Conservation (phyloP, 140 eudicot species). For the Stevia rebaudiana region DNA sequence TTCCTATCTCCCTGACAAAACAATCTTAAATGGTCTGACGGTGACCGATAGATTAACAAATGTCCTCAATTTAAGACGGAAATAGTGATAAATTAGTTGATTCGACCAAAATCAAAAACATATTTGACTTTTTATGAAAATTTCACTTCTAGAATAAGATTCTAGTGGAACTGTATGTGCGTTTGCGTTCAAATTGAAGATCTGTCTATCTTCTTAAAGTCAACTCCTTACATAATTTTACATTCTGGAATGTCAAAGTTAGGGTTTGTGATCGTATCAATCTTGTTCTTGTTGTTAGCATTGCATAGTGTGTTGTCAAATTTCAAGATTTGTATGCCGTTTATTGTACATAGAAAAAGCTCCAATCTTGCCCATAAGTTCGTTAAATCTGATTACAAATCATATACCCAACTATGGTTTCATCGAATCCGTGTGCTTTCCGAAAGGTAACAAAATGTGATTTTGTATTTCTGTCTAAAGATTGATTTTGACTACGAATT, state of each 20-base stretch:
- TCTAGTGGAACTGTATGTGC: constrained; percentile 2
- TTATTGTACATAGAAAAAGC: constrained; percentile 24
- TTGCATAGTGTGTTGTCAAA: constrained; percentile 31
- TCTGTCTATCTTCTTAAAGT: not conserved
- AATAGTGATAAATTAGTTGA: not conserved
- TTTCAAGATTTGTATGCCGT: constrained; percentile 23
- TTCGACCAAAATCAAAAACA: constrained; percentile 9
- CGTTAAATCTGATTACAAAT: constrained; percentile 20
- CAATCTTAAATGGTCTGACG: constrained; percentile 13
- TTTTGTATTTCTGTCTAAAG: constrained; percentile 6
- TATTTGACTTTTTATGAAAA: not conserved
- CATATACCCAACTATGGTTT: constrained; percentile 19
- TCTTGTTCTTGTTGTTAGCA: constrained; percentile 24
- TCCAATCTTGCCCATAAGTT: constrained; percentile 22
- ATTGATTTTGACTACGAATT: constrained; percentile 1
- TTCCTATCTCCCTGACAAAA: constrained; percentile 9
- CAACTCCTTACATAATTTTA: not conserved
- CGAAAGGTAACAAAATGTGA: constrained; percentile 24
- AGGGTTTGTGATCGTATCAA: constrained; percentile 20
- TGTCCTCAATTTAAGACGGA: not conserved
- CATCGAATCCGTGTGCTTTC: constrained; percentile 33
- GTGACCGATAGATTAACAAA: constrained; percentile 18
- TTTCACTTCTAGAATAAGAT: not conserved
- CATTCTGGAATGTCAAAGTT: constrained; percentile 30
- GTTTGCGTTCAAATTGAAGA: constrained; percentile 10